Evolutionary conservation across 2,329 filamentous ascomycete species (phyloP).

Genomic region (Pseudogymnoascus destructans): DNA sequence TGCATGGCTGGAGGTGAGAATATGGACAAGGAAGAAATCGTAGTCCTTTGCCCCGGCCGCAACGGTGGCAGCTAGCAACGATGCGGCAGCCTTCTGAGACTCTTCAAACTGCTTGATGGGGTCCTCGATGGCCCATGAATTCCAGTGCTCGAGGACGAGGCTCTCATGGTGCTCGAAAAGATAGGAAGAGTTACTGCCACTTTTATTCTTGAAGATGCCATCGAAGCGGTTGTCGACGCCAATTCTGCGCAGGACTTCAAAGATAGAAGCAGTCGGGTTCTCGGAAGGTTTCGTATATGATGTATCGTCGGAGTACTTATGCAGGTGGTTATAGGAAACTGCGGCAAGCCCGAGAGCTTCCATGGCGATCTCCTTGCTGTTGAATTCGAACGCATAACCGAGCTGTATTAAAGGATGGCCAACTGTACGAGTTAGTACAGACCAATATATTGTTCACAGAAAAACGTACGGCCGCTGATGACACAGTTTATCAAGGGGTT

Average conservation of each 20-base stretch:
- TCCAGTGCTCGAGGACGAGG: constrained; percentile 76
- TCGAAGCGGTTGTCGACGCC: constrained; percentile 57
- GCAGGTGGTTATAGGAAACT: constrained; percentile 44
- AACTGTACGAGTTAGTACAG: constrained; percentile 38
- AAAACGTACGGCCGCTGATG: constrained; percentile 59
- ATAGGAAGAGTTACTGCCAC: constrained; percentile 48
- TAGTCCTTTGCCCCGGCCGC: constrained; percentile 48
- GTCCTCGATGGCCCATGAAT: constrained; percentile 63
- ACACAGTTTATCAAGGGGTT: constrained; percentile 71
- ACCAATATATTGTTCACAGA: constrained; percentile 9
- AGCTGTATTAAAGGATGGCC: constrained; percentile 90
- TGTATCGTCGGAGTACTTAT: constrained; percentile 58
- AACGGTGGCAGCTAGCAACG: constrained; percentile 49
- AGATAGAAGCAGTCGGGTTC: constrained; percentile 46
- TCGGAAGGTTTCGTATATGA: constrained; percentile 54
- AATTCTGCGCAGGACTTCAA: constrained; percentile 60
- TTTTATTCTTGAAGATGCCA: constrained; percentile 45
- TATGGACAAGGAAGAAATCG: constrained; percentile 72
- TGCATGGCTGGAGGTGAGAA: constrained; percentile 78
- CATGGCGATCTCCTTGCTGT: constrained; percentile 73
- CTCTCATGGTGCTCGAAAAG: constrained; percentile 59
- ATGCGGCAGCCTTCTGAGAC: constrained; percentile 49
- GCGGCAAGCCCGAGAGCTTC: constrained; percentile 66
- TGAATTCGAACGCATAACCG: constrained; percentile 83
- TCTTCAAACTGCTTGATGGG: constrained; percentile 63